phyloP scores from a whole-genome alignment of 1,284 basidiomycete genomes.

The Ustilago esculenta region DNA sequence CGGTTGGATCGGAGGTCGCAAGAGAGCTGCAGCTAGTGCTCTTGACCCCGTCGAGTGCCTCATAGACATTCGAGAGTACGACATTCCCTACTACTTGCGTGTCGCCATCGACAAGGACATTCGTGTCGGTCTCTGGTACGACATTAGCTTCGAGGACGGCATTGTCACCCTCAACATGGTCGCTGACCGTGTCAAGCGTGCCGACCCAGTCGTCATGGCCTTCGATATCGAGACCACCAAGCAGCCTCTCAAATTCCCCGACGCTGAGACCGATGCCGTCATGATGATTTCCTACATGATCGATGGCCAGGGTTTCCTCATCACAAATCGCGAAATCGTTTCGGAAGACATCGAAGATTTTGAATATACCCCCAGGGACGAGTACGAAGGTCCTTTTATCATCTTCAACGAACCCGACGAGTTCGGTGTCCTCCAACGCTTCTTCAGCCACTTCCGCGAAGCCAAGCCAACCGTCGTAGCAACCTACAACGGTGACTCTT shows the following conservation, averaged over 20 bases:
- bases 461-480: slow-evolving; percentile 96
- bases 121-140: slow-evolving; percentile 97
- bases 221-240: slow-evolving; percentile 99
- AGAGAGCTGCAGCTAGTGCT: slow-evolving; percentile 33
- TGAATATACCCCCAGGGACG: slow-evolving; percentile 97
- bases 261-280: slow-evolving; percentile 93
- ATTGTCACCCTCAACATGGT: slow-evolving; percentile 80
- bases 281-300: slow-evolving; percentile 99
- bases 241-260: slow-evolving; percentile 97
- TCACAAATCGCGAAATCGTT: slow-evolving; percentile 97
- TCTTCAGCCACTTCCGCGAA: slow-evolving; percentile 93
- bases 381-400: slow-evolving; percentile 95
- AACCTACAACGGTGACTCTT: slow-evolving; percentile 99
- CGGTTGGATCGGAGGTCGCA: slow-evolving; percentile 35
- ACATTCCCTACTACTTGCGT: slow-evolving; percentile 96
- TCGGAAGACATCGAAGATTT: slow-evolving; percentile 98
- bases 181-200: slow-evolving; percentile 90
- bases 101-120: slow-evolving; percentile 98
- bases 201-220: slow-evolving; percentile 98
- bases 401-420: slow-evolving; percentile 96
- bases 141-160: slow-evolving; percentile 80
- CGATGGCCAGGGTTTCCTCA: slow-evolving; percentile 94
- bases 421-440: slow-evolving; percentile 75
- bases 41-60: slow-evolving; percentile 88
- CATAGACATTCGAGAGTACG: slow-evolving; percentile 93